These are phyloP conservation scores for Lindgomyces ingoldianus DNA, from an alignment of 495 filamentous ascomycete genomes.

Conservation along the genomic window DNA sequence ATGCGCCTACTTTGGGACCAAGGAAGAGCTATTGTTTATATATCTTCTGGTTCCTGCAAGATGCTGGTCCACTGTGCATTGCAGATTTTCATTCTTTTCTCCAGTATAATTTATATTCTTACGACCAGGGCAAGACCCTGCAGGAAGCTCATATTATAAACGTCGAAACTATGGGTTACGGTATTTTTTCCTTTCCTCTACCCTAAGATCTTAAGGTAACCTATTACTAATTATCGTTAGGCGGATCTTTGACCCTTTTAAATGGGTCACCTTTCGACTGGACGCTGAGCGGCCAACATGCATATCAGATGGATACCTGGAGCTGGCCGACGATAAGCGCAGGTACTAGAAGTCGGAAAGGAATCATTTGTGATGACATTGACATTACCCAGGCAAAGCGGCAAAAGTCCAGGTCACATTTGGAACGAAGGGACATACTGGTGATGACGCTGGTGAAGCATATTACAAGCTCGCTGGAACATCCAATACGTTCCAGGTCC, in stretches of 20 bases:
- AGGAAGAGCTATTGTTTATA: background rate
- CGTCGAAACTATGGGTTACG: conserved; percentile 27
- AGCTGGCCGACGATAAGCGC: conserved; percentile 33
- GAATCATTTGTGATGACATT: background rate
- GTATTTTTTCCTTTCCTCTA: conserved; percentile 3
- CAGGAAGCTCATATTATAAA: conserved; percentile 18
- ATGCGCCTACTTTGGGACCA: conserved; percentile 3
- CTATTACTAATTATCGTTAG: conserved; percentile 5
- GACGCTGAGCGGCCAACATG: conserved; percentile 30
- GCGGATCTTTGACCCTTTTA: conserved; percentile 35
- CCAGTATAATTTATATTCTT: background rate
- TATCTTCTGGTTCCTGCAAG: background rate
- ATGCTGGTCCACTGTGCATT: background rate
- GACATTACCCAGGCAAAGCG: background rate
- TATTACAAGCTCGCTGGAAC: conserved; percentile 31
- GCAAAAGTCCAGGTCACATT: conserved; percentile 33
- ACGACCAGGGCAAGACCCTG: conserved; percentile 17
- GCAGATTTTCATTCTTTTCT: conserved; percentile 2
- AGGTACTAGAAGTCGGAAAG: conserved; percentile 13
- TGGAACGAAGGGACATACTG: conserved; percentile 15
- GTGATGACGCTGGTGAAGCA: conserved; percentile 36
- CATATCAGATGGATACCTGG: conserved; percentile 38
- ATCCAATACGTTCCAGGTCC: conserved; percentile 20
- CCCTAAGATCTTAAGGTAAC: background rate
- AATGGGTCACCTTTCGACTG: conserved; percentile 37